phyloP scores from a whole-genome alignment of 306 rosid genomes.

The Mimosa pudica region DNA sequence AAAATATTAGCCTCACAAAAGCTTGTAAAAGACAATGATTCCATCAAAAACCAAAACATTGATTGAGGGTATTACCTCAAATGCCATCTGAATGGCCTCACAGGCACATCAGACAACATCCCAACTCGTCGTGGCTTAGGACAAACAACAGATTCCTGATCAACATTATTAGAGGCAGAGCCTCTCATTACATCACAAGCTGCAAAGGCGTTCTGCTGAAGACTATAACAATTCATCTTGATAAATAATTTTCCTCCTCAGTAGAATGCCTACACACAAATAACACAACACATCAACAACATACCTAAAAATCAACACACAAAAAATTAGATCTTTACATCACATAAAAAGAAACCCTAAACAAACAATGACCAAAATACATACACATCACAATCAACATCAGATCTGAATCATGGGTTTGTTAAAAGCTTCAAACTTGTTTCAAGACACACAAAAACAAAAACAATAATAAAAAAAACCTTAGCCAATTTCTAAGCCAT shows the following conservation, averaged over 20 bases:
- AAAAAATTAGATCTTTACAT: not conserved
- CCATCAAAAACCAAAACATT: not conserved
- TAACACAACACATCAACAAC: constrained; percentile 21
- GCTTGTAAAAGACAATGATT: constrained; percentile 17
- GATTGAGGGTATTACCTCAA: constrained; percentile 43
- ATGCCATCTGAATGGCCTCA: constrained; percentile 63
- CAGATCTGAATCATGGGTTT: constrained; percentile 52
- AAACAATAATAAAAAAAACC: not conserved
- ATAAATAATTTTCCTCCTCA: constrained; percentile 38
- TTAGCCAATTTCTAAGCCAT: not conserved
- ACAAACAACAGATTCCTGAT: constrained; percentile 69
- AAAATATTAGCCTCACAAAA: constrained; percentile 26
- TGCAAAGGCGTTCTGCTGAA: constrained; percentile 80
- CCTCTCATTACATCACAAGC: constrained; percentile 64
- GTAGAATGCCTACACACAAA: constrained; percentile 62
- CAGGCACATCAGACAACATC: constrained; percentile 47
- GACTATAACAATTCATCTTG: constrained; percentile 69
- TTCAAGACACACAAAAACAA: constrained; percentile 4
- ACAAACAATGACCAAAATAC: not conserved
- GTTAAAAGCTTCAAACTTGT: not conserved
- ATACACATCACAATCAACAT: constrained; percentile 4
- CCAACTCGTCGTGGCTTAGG: constrained; percentile 87
- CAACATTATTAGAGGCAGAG: constrained; percentile 41
- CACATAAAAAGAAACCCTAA: not conserved
- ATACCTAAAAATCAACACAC: not conserved